Base-by-base conservation (phyloP, 345 rosid genomes). In the Gynandropsis gynandra region DNA sequence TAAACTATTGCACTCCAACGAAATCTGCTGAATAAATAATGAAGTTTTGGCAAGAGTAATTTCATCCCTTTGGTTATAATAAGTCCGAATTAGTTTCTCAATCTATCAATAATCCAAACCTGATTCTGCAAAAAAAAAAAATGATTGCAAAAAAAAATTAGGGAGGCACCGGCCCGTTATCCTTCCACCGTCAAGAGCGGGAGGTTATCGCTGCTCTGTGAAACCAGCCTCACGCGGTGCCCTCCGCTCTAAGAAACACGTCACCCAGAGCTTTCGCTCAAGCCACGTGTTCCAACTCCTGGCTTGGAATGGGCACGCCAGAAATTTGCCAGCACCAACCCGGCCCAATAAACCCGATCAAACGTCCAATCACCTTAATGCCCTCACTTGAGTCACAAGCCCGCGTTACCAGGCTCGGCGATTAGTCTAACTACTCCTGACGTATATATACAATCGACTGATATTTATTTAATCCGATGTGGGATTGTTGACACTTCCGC, bases 331-430 rank as follows among this genome's bases (percentile, higher is more conserved):
- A 16, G 12, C 4, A 8, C 19, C 1, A 18, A 4, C 4, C 50
- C 50, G 8, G 10, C 31, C 29, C 9, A 6, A 9, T 16, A n/a
- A 10, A 10, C 27, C n/a, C n/a, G 27, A 20, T 9, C 27, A 1
- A 45, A 20, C 31, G 27, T 45, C 12, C 50, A 7, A 45, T 18
- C 50, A 45, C 50, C n/a, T 16, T 45, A 45, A 7, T 16, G 50
- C 50, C 60, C 46, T 38, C 60, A 32, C 48, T 27, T 0, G 52
- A 37, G 31, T 54, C 21, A 54, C 38, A 54, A 54, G 59, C 59
- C 38, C 10, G 1, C 41, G 50, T 32, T 56, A 56, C 33, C 7
- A 10, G 18, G 50, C 59, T 55, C 50, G 8, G 42, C 59, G 13
- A 8, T 0, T 1, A 0, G 2, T 12, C 0, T 6, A 1, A 1